Conservation (phyloP, 2,329 filamentous ascomycete species). For the Fusarium sp. region DNA sequence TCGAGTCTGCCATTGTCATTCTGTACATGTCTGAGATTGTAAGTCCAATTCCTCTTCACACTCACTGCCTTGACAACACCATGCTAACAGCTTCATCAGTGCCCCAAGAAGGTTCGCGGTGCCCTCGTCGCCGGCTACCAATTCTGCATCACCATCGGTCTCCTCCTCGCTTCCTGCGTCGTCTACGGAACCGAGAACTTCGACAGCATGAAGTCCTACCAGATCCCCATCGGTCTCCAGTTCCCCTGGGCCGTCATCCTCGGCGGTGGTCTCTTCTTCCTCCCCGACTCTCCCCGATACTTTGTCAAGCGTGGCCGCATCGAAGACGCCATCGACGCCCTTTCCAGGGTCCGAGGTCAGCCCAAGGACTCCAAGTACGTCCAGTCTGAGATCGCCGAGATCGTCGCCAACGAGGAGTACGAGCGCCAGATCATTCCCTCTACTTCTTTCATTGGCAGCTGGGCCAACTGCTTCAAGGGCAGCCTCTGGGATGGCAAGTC, state of each 20-base stretch:
- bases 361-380: slow-evolving; percentile 35
- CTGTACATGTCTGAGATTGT: slow-evolving; percentile 41
- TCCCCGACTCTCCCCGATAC: slow-evolving; percentile 35
- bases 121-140: slow-evolving; percentile 37
- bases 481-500: slow-evolving; percentile 45
- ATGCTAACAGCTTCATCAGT: slow-evolving; percentile 16
- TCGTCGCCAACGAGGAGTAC: slow-evolving; percentile 89
- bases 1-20: slow-evolving; percentile 38
- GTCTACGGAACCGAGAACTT: slow-evolving; percentile 31
- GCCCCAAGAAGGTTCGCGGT: slow-evolving; percentile 33
- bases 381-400: slow-evolving; percentile 34
- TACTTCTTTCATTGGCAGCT: slow-evolving; percentile 1
- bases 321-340: slow-evolving; percentile 27
- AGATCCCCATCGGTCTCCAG: slow-evolving; percentile 32
- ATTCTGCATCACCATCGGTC: slow-evolving; percentile 37
- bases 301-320: slow-evolving; percentile 32
- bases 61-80: not conserved
- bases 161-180: slow-evolving; percentile 29
- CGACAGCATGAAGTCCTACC: slow-evolving; percentile 20
- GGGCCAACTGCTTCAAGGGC: slow-evolving; percentile 38
- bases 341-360: slow-evolving; percentile 25
- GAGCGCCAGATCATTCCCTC: slow-evolving; percentile 58
- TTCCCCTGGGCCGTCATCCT: slow-evolving; percentile 37
- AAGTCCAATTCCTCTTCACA: slow-evolving; percentile 45
- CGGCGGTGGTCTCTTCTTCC: slow-evolving; percentile 31